Evolutionary conservation across 2,329 filamentous ascomycete genomes (phyloP), one percentile per base, ranked within the genome.

Genomic region (Graphium sp.): DNA sequence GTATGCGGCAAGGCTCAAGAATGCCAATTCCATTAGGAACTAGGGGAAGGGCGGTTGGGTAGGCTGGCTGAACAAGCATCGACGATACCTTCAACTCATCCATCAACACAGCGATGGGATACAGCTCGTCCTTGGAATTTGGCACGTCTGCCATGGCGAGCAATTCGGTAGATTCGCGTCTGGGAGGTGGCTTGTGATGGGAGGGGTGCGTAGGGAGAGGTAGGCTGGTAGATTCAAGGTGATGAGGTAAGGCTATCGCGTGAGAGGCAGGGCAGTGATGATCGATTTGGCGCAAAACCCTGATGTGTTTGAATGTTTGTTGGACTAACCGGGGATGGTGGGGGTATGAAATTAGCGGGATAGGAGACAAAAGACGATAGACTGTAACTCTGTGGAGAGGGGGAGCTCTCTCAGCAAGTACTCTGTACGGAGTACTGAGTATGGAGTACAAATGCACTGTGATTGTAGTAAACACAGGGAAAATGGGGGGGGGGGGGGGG

Each of bases 21-120:
- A 13, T 16, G 17, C 17, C 25, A 19, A 9, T 19, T n/a, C 20
- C 25, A 19, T n/a, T n/a, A 19, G 10, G 12, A 22, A 6, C 20
- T 28, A 20, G 17, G 9, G 10, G 15, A 16, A 26, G n/a, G 15
- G 19, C 24, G 22, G 32, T 25, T 32, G 36, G 22, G 33, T 26
- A 33, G 35, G 34, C 21, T 34, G 32, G 27, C 29, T 31, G 37
- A 32, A 36, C 36, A 39, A 37, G 35, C 37, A 37, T 42, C 35
- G 18, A 40, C 47, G 56, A 46, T 71, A 93, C 85, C 82, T 94
- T 98, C 49, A 98, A 70, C 72, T 98, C 89, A 58, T 98, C 89
- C 59, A 98, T 98, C 58, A 98, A 76, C 43, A 98, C 89, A 50
- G 91, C 89, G 66, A 98, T 98, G 54, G 89, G 89, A 59, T 95